A percentile compares a stretch with the other conserved stretches of the same genome.
These are phyloP conservation scores for Pseudozyma flocculosa DNA, from an alignment of 1,284 basidiomycete genomes.

Conservation along the genomic window DNA sequence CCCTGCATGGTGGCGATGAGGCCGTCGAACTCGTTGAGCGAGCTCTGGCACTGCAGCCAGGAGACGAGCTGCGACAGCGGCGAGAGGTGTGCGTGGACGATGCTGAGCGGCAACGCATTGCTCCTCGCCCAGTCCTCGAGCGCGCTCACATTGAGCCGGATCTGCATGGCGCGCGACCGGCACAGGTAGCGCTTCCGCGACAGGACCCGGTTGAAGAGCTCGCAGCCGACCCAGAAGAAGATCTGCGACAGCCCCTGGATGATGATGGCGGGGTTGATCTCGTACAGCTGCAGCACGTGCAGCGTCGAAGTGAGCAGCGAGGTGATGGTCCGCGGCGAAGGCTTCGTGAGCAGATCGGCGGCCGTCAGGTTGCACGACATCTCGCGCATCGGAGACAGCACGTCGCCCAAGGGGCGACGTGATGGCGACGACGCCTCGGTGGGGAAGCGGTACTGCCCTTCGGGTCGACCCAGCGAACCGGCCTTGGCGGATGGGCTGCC, in stretches of 20 bases:
- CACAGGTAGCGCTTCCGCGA: constrained; percentile 95
- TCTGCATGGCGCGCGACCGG: constrained; percentile 83
- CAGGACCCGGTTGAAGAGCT: constrained; percentile 92
- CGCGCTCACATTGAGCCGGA: constrained; percentile 79
- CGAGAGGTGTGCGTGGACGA: constrained; percentile 73
- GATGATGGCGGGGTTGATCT: constrained; percentile 85
- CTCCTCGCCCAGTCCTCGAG: constrained; percentile 89
- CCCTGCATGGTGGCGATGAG: constrained; percentile 86
- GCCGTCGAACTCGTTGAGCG: constrained; percentile 72
- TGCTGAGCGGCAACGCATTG: constrained; percentile 75
- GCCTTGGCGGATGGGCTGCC: constrained; percentile 9
- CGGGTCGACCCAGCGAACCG: too few relatives aligned
- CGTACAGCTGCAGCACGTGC: constrained; percentile 78
- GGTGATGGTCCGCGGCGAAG: constrained; percentile 68
- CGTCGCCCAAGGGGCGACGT: constrained; percentile 9
- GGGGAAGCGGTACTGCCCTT: too few relatives aligned
- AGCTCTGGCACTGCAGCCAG: constrained; percentile 74
- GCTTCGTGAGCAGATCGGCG: constrained; percentile 28
- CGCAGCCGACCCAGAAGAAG: constrained; percentile 79
- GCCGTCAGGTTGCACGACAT: constrained; percentile 32
- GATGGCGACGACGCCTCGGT: too few relatives aligned
- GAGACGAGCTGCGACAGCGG: constrained; percentile 80
- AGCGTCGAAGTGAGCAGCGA: constrained; percentile 85
- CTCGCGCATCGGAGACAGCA: constrained; percentile 21
- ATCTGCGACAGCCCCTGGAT: constrained; percentile 93